These are phyloP conservation scores for Metahyphopichia silvanorum DNA, from an alignment of 805 yeast species.

Conservation along the genomic window DNA sequence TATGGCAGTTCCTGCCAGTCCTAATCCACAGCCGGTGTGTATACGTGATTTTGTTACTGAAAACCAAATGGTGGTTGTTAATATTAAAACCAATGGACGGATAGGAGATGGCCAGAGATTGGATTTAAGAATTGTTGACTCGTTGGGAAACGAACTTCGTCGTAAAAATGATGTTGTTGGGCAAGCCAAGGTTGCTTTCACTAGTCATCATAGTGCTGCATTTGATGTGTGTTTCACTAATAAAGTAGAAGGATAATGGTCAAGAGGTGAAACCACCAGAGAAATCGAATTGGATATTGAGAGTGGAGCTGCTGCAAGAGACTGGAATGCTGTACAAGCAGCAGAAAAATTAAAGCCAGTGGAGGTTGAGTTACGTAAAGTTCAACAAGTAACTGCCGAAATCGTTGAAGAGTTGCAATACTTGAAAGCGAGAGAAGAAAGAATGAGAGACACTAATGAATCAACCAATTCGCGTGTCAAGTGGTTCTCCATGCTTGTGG, in stretches of 20 bases:
- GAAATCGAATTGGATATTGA: slow-evolving; percentile 88
- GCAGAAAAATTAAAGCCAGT: slow-evolving; percentile 89
- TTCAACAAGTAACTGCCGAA: slow-evolving; percentile 85
- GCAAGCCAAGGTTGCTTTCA: slow-evolving; percentile 72
- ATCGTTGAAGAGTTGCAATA: slow-evolving; percentile 76
- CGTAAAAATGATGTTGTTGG: slow-evolving; percentile 78
- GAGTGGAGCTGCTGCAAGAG: slow-evolving; percentile 95
- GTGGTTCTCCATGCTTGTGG: slow-evolving; percentile 72
- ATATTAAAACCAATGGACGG: slow-evolving; percentile 68
- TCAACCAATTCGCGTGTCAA: slow-evolving; percentile 91
- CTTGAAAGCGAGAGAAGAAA: slow-evolving; percentile 82
- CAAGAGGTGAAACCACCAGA: slow-evolving; percentile 47
- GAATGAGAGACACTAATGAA: slow-evolving; percentile 95
- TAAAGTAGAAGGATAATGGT: slow-evolving; percentile 28
- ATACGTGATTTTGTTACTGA: slow-evolving; percentile 86
- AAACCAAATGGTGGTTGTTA: slow-evolving; percentile 85
- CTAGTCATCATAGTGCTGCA: slow-evolving; percentile 76
- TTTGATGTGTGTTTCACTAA: slow-evolving; percentile 92
- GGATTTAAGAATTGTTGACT: slow-evolving; percentile 65
- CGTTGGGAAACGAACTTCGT: slow-evolving; percentile 77
- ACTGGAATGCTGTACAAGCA: slow-evolving; percentile 94
- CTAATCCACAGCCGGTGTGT: slow-evolving; percentile 63
- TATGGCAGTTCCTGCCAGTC: slow-evolving; percentile 50
- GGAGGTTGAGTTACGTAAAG: slow-evolving; percentile 83
- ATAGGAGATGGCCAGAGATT: slow-evolving; percentile 86